Evolutionary conservation across 345 rosid species (phyloP).

Genomic region (Psidium guajava): DNA sequence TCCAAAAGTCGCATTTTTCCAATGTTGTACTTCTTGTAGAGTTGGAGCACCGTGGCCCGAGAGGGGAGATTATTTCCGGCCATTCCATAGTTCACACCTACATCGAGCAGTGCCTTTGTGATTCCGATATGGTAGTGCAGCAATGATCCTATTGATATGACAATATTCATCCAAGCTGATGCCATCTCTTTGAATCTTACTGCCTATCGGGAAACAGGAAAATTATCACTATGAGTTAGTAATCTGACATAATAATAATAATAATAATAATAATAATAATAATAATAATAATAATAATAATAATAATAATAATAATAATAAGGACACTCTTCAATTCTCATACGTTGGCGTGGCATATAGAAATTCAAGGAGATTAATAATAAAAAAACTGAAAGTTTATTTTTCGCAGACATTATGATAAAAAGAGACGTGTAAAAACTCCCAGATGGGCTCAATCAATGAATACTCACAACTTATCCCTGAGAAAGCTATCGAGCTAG

Average conservation of each 20-base stretch:
- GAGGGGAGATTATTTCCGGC: neutral
- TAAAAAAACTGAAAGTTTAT: neutral
- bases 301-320: too few relatives aligned
- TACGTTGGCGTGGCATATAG: too few relatives aligned
- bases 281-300: too few relatives aligned
- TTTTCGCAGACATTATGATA: neutral
- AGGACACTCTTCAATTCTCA: too few relatives aligned
- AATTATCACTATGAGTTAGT: neutral
- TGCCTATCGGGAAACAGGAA: neutral
- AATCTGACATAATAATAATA: neutral
- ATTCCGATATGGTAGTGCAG: neutral
- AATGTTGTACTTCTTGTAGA: neutral
- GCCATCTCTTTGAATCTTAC: neutral
- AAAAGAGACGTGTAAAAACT: neutral
- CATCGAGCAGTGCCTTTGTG: neutral
- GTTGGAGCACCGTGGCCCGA: neutral
- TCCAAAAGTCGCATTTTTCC: neutral
- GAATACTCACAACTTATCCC: neutral
- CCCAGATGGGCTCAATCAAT: neutral
- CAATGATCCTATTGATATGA: neutral
- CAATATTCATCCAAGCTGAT: neutral
- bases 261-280: too few relatives aligned
- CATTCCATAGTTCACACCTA: constrained; percentile 6
- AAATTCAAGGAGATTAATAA: neutral
- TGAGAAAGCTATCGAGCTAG: too few relatives aligned